Evolutionary conservation across 805 yeast genomes (phyloP), one percentile per base, ranked within the genome.

Genomic region (Grigorovia yakushimaensis): DNA sequence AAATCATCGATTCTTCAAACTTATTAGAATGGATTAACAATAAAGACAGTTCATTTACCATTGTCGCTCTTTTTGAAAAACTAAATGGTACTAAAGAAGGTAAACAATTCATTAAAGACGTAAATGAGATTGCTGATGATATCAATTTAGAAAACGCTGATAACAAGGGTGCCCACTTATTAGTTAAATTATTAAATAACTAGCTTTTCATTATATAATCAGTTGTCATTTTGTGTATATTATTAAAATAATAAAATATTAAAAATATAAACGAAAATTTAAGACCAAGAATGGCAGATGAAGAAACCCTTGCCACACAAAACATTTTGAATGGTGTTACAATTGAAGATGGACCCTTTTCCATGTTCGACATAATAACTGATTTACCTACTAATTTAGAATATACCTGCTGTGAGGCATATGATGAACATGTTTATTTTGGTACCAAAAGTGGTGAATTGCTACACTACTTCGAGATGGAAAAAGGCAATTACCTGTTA

Each of bases 1-100:
- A 74, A 44, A 77, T 81, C 35, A 75, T 83, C 17, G 72, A 74
- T 51, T 56, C 61, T 7, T 73, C 71, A 30, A 73, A 76, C 46
- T 66, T 86, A 36, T 68, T 67, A 36, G 71, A 68, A 49, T 91
- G 97, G 97, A 76, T 83, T 41, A 77, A 77, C 51, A 72, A 74
- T 38, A 76, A 78, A 40, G 73, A 73, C 47, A 86, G 93, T 39
- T 79, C 95, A 17, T 91, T 91, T 61, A 85, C 87, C 17, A 71
- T 89, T 46, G 89, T 87, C 44, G 78, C 95, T 0, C 67, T 88
- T n/a, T 76, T 73, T 55, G 97, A 91, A 67, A 74, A 75, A 24
- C 71, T 84, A 57, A 67, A 70, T 44, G 71, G 70, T 3, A 69
- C 68, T 44, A 67, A 71, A 42, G 72, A 75, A 33, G 68, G 69